phyloP scores from a whole-genome alignment of 306 rosid species.

The Phaseolus lunatus region DNA sequence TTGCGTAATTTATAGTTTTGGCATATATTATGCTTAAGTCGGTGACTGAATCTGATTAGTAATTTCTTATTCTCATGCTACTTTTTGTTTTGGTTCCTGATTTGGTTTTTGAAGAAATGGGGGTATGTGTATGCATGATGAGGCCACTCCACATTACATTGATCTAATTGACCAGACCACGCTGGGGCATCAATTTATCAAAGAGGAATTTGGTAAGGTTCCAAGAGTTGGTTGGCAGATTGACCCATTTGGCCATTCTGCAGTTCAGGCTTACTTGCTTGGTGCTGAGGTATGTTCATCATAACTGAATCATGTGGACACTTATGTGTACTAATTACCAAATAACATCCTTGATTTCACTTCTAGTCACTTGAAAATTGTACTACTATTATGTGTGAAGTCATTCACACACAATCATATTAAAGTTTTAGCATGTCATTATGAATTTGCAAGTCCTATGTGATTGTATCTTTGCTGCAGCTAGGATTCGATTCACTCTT shows the following conservation, averaged over 20 bases:
- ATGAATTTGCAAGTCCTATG: conserved; percentile 23
- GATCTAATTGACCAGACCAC: conserved; percentile 91
- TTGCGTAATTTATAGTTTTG: conserved; percentile 12
- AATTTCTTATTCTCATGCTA: neutral
- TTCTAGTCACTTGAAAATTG: neutral
- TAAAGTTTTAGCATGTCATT: conserved; percentile 22
- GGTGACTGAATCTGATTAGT: conserved; percentile 21
- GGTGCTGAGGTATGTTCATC: conserved; percentile 73
- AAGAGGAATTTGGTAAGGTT: conserved; percentile 66
- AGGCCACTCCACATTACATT: conserved; percentile 83
- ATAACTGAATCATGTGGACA: conserved; percentile 11
- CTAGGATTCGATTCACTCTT: conserved; percentile 83
- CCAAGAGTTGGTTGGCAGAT: conserved; percentile 96
- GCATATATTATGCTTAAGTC: conserved; percentile 7
- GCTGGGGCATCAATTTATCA: conserved; percentile 74
- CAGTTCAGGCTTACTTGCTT: conserved; percentile 86
- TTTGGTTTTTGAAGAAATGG: conserved; percentile 68
- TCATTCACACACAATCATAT: neutral
- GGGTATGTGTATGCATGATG: conserved; percentile 91
- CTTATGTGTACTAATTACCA: conserved; percentile 8
- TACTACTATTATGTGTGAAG: neutral
- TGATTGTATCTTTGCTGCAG: conserved; percentile 59
- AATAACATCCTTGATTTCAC: conserved; percentile 15
- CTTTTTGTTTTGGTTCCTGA: conserved; percentile 26
- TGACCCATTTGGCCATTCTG: conserved; percentile 87